Evolutionary conservation across 108 stramenopile genomes (phyloP), one percentile per base, ranked within the genome.

Genomic region (Mediolabrus comicus): DNA sequence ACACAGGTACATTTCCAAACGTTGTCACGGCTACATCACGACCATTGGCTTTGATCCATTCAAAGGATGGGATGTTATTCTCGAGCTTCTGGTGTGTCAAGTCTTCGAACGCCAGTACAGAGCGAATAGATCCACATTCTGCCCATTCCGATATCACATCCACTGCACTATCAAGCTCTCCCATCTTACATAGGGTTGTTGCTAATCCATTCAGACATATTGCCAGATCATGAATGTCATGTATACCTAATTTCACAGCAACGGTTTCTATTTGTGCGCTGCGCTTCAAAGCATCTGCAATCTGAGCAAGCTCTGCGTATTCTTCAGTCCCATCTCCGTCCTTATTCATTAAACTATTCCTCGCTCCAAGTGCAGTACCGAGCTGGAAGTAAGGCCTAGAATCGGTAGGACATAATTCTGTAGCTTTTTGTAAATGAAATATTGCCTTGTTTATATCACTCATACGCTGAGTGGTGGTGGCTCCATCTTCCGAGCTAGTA

Each of bases 401-500:
- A 54, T 77, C 76, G 39, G 53, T 69, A n/a, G 76, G 76, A 77
- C 67, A 51, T 5, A 70, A 69, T 22, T 11, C 49, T 32, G 64
- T 52, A n/a, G 76, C 68, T 60, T 46, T 69, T 38, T 70, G 49
- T 2, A 77, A 35, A 64, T 77, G 69, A 65, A 77, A 77, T 19
- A 70, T 52, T 28, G 68, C 76, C 52, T 53, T 69, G 58, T 65
- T 77, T 19, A 65, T 49, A 59, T 70, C 69, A 64, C 76, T 77
- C 22, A 70, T 33, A 31, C 69, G 62, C 31, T 77, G 68, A 16
- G 36, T 29, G 4, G 53, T 19, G 30, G 65, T 69, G 11, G 51
- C 69, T 6, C 49, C 27, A 53, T 77, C 43, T 7, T 77, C 76
- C 14, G 69, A 64, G 39, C 70, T 59, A 52, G 67, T 66, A 4